Evolutionary conservation across 208 protist species (phyloP).

Genomic region (Phytomonas serpens): DNA sequence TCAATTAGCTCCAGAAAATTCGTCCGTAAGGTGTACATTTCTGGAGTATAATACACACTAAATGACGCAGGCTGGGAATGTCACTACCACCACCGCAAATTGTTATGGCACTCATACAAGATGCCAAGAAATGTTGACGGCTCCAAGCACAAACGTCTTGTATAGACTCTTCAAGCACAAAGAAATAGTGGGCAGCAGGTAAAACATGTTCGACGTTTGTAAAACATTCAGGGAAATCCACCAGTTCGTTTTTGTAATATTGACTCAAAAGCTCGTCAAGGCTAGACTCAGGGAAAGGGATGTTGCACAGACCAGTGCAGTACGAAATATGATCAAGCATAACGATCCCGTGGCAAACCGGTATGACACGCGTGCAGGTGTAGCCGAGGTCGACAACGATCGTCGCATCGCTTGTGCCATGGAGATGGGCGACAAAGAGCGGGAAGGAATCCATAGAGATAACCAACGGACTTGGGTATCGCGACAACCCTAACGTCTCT

Average conservation of each 20-base stretch:
- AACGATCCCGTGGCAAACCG: slow-evolving; percentile 15
- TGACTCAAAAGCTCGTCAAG: not conserved
- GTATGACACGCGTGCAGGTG: slow-evolving; percentile 20
- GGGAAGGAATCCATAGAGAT: not conserved
- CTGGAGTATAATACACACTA: not conserved
- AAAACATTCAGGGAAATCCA: not conserved
- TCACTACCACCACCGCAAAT: not conserved
- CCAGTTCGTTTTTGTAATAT: not conserved
- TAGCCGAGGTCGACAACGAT: slow-evolving; percentile 31
- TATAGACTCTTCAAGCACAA: not conserved
- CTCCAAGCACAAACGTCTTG: not conserved
- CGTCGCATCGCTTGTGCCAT: not conserved
- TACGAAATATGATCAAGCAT: not conserved
- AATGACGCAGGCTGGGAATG: not conserved
- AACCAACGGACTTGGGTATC: not conserved
- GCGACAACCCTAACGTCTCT: not conserved
- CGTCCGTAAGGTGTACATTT: not conserved
- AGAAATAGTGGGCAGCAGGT: not conserved
- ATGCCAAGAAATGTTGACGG: not conserved
- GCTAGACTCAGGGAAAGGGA: not conserved
- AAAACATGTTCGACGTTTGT: not conserved
- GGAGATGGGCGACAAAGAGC: not conserved
- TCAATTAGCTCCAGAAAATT: not conserved
- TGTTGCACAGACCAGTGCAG: not conserved
- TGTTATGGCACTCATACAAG: not conserved